phyloP scores from a whole-genome alignment of 768 basidiomycete species.

The Panaeolus papilionaceus region DNA sequence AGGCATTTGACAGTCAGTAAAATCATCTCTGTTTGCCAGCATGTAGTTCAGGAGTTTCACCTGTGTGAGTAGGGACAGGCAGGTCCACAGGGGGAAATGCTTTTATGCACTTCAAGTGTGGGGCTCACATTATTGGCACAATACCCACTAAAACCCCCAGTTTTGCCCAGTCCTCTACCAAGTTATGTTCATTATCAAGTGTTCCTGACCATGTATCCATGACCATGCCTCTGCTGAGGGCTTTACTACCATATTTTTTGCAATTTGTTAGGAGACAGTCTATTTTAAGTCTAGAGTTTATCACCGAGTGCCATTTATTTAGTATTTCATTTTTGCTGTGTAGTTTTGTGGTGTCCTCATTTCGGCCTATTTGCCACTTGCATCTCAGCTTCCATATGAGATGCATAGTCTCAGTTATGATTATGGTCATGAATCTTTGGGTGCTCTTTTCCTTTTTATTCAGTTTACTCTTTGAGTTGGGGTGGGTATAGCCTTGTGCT shows the following conservation, averaged over 20 bases:
- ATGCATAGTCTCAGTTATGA: slow-evolving; percentile 12
- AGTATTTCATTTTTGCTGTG: not conserved
- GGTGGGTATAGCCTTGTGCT: not conserved
- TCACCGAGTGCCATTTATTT: not conserved
- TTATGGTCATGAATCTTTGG: slow-evolving; percentile 6
- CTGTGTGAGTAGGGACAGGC: not conserved
- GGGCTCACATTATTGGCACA: not conserved
- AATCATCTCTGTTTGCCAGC: not conserved
- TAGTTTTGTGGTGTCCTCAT: not conserved
- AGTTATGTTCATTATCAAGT: not conserved
- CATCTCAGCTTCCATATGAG: slow-evolving; percentile 21
- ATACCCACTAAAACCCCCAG: slow-evolving; percentile 8
- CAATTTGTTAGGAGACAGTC: not conserved
- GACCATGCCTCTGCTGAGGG: not conserved
- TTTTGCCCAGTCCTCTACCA: not conserved
- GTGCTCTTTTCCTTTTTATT: not conserved
- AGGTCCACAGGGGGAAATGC: not conserved
- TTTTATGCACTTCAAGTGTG: not conserved
- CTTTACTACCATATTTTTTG: not conserved
- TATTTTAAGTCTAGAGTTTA: not conserved
- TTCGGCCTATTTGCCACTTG: not conserved
- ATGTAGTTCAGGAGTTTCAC: not conserved
- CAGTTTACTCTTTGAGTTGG: not conserved
- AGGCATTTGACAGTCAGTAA: not conserved
- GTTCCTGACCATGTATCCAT: not conserved